A percentile compares a stretch with the other conserved stretches of the same genome.
Conservation (phyloP, 176 grass and related monocot species). For the Pharus latifolius region DNA sequence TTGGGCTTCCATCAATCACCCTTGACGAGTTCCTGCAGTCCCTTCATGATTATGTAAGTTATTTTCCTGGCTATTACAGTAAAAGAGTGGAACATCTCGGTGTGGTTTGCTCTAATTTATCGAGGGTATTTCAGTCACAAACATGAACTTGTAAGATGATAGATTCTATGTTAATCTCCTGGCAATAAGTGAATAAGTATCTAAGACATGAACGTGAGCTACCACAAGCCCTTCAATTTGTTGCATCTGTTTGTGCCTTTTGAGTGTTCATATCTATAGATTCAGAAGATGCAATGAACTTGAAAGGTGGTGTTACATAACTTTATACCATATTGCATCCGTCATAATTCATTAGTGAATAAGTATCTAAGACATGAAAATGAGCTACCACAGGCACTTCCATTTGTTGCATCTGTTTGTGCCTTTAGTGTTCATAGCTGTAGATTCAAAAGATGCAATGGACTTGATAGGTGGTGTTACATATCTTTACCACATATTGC, state of each 20-base stretch:
- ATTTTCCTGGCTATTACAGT: background rate
- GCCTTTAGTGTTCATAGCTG: too few relatives aligned
- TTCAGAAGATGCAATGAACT: too few relatives aligned
- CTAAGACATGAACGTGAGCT: background rate
- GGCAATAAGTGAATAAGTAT: background rate
- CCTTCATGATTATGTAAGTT: slow-evolving; percentile 99
- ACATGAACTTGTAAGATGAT: background rate
- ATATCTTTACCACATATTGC: too few relatives aligned
- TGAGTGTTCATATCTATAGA: background rate
- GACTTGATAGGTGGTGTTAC: too few relatives aligned
- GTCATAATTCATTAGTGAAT: too few relatives aligned
- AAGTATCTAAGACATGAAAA: too few relatives aligned
- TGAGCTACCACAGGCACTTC: too few relatives aligned
- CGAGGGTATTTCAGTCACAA: background rate
- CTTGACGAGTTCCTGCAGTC: slow-evolving; percentile 93
- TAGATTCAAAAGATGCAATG: too few relatives aligned
- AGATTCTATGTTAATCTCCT: slow-evolving; percentile 8
- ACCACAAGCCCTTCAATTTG: background rate
- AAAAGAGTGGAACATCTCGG: background rate
- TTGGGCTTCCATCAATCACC: slow-evolving; percentile 84
- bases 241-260: background rate
- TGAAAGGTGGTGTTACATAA: too few relatives aligned
- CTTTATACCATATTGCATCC: too few relatives aligned
- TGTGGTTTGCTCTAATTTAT: background rate
- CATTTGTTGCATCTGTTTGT: too few relatives aligned